These are phyloP conservation scores for Aspergillus ibericus DNA, from an alignment of 2,329 filamentous ascomycete genomes.

Conservation along the genomic window DNA sequence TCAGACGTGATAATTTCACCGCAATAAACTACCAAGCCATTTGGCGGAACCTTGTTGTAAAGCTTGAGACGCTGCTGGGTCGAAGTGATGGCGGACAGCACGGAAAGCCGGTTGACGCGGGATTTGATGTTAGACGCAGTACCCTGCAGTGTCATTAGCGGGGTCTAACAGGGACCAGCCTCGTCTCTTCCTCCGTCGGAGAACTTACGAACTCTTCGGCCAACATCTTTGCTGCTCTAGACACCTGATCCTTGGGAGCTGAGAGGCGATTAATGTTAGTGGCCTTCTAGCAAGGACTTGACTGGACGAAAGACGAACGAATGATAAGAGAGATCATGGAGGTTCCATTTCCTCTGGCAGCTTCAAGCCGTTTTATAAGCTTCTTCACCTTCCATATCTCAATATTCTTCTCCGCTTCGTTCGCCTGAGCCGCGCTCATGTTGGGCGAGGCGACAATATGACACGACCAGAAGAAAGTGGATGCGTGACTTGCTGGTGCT, in stretches of 20 bases:
- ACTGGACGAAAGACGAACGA: conserved; percentile 60
- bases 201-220: conserved; percentile 94
- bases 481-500: conserved; percentile 20
- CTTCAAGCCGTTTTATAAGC: conserved; percentile 97
- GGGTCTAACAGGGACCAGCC: not conserved
- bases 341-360: conserved; percentile 95
- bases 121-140: conserved; percentile 99
- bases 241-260: conserved; percentile 98
- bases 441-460: conserved; percentile 50
- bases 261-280: conserved; percentile 23
- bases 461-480: conserved; percentile 25
- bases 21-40: conserved; percentile 97
- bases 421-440: conserved; percentile 79
- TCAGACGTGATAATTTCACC: conserved; percentile 99
- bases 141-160: conserved; percentile 57
- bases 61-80: conserved; percentile 99
- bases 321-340: conserved; percentile 99
- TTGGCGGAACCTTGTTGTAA: conserved; percentile 97
- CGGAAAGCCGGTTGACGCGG: conserved; percentile 96
- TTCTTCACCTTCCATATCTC: conserved; percentile 96
- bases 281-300: not conserved
- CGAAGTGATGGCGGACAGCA: conserved; percentile 96
- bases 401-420: conserved; percentile 97
- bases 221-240: conserved; percentile 97
- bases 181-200: not conserved